A percentile compares a stretch with the other conserved stretches of the same genome.
These are phyloP conservation scores for Myxozyma neotropica DNA, from an alignment of 805 yeast species.

Conservation along the genomic window DNA sequence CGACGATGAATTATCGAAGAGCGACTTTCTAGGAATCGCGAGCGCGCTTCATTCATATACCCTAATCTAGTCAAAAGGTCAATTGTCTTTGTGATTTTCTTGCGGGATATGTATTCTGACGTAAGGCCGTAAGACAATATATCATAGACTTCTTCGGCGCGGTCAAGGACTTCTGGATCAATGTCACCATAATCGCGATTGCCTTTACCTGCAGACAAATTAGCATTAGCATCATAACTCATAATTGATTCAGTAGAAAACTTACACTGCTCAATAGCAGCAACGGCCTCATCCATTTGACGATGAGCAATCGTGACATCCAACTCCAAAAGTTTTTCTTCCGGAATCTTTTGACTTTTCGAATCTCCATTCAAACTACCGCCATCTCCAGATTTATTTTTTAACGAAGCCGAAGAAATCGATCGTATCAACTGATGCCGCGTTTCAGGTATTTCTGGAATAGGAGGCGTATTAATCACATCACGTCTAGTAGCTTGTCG, in stretches of 20 bases:
- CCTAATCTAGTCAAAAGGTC: constrained; percentile 47
- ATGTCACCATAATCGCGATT: constrained; percentile 16
- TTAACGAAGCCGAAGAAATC: constrained; percentile 10
- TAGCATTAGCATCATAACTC: too few species aligned
- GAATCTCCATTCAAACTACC: not conserved
- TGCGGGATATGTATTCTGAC: constrained; percentile 39
- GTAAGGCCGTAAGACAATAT: constrained; percentile 45
- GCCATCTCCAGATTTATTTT: not conserved
- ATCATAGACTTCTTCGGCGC: constrained; percentile 38
- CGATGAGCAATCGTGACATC: constrained; percentile 65
- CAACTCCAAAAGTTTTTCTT: constrained; percentile 62
- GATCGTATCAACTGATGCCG: not conserved
- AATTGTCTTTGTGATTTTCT: constrained; percentile 39
- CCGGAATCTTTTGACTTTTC: constrained; percentile 41
- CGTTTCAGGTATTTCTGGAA: not conserved
- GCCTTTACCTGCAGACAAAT: constrained; percentile 8
- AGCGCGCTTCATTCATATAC: constrained; percentile 53
- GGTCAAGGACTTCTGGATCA: constrained; percentile 36
- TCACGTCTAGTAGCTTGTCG: constrained; percentile 16
- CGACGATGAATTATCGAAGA: constrained; percentile 52
- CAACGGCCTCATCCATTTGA: constrained; percentile 50
- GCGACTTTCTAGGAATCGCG: constrained; percentile 53
- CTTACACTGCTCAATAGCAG: constrained; percentile 33
- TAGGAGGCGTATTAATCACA: not conserved
- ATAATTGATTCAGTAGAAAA: constrained; percentile 1